Percentiles rank a stretch among this genome's conserved stretches.
Evolutionary conservation across 1,284 basidiomycete genomes (phyloP).

Genomic region (Puccinia brachypodii): DNA sequence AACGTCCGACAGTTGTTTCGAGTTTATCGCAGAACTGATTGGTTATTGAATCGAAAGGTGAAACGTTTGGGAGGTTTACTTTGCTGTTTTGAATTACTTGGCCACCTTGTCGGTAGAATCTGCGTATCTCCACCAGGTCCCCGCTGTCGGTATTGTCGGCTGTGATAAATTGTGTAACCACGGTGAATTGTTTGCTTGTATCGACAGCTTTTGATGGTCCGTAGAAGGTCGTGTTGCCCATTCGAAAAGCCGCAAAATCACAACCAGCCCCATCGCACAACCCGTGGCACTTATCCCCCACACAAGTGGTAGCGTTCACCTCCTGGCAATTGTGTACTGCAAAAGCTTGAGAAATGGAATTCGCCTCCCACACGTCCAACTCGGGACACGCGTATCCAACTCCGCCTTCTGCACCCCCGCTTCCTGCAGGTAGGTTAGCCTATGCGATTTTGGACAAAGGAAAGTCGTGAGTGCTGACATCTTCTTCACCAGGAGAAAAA

Average conservation of each 20-base stretch:
- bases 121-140: constrained; percentile 17
- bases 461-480: too few relatives aligned
- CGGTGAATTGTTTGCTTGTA: constrained; percentile 20
- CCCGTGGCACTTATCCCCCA: background rate
- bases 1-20: background rate
- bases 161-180: constrained; percentile 39
- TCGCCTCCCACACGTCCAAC: constrained; percentile 60
- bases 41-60: background rate
- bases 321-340: constrained; percentile 17
- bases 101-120: constrained; percentile 20
- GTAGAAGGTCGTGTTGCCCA: constrained; percentile 18
- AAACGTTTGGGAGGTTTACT: background rate
- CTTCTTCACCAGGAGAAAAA: background rate
- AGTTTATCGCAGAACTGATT: constrained; percentile 3
- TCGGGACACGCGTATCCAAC: constrained; percentile 60
- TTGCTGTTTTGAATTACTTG: background rate
- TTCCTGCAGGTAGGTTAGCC: background rate
- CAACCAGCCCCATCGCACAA: constrained; percentile 28
- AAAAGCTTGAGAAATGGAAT: constrained; percentile 28
- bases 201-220: constrained; percentile 18
- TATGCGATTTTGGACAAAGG: background rate
- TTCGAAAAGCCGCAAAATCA: constrained; percentile 30
- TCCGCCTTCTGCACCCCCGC: constrained; percentile 54
- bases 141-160: constrained; percentile 7
- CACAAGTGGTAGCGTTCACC: background rate